Evolutionary conservation across 2,329 filamentous ascomycete genomes (phyloP).

Genomic region (Ophiognomonia clavigignenti-juglandacearum): DNA sequence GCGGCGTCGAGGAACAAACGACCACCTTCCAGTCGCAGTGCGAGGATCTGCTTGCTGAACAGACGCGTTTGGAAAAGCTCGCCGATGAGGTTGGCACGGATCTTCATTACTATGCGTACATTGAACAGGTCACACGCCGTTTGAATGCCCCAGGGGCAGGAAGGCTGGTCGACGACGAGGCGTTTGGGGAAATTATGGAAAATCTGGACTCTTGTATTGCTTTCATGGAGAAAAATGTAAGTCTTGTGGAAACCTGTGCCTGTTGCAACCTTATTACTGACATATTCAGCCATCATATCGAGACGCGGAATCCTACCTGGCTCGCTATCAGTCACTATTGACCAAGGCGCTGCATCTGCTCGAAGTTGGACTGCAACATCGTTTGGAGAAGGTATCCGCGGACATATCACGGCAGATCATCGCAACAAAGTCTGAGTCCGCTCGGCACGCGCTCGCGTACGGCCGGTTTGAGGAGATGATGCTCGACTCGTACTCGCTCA

Average conservation of each 20-base stretch:
- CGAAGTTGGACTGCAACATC: constrained; percentile 50
- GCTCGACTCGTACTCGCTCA: constrained; percentile 49
- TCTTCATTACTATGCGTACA: constrained; percentile 88
- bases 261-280: not conserved
- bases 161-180: constrained; percentile 75
- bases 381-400: constrained; percentile 46
- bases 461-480: constrained; percentile 56
- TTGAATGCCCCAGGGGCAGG: constrained; percentile 90
- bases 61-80: constrained; percentile 71
- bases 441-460: constrained; percentile 55
- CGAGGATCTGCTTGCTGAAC: constrained; percentile 78
- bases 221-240: constrained; percentile 83
- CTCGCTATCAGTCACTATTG: constrained; percentile 79
- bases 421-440: constrained; percentile 53
- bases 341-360: constrained; percentile 60
- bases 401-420: constrained; percentile 52
- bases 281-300: constrained; percentile 59
- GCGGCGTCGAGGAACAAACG: constrained; percentile 82
- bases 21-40: constrained; percentile 91
- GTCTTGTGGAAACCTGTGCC: too few relatives aligned
- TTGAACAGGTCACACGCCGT: constrained; percentile 83
- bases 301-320: constrained; percentile 82
- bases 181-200: constrained; percentile 82
- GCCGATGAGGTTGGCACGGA: constrained; percentile 84
- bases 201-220: constrained; percentile 86